Evolutionary conservation across 106 monocot species (phyloP), one percentile per base, ranked within the genome.

Genomic region (Hemerocallis citrina): DNA sequence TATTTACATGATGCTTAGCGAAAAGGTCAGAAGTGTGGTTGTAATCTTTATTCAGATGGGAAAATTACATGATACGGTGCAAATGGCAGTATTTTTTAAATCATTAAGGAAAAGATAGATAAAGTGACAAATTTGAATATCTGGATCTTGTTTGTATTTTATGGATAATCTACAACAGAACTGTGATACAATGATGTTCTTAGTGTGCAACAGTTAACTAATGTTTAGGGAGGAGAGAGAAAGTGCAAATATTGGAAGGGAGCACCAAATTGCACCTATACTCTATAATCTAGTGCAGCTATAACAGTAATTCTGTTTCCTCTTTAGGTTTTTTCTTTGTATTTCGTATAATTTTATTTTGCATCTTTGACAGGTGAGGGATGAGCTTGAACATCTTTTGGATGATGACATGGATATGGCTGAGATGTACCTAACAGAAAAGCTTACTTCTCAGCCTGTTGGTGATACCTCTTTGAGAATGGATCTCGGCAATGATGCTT

Each of bases 401-500:
- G 89, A 94, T 71, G 89, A 94, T 80, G 93, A 94, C 72, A 80
- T 75, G 79, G 93, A 94, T 64, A 94, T 94, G 93, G 89, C 93
- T 22, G 93, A 94, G 73, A 94, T 94, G 93, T 83, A 89, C 52
- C 77, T 94, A 31, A 89, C 93, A 30, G 72, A 89, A 23, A 94
- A 94, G 72, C 80, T 85, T 44, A 50, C 21, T 55, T 12, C 5
- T 34, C 72, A 73, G 36, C 62, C 21, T 43, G 49, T 62, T 61
- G 41, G 45, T 36, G 82, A 77, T 21, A 60, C 47, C 6, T 68
- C 65, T 48, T 59, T 30, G n/a, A 71, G 65, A 57, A 34, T 54
- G 52, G 66, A 74, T 66, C 15, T 61, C 20, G 28, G 56, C 12
- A 57, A 57, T 50, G 68, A 74, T 51, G 74, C 28, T 55, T 47